phyloP scores from a whole-genome alignment of 2,329 filamentous ascomycete genomes.

The Aspergillus tamarii region DNA sequence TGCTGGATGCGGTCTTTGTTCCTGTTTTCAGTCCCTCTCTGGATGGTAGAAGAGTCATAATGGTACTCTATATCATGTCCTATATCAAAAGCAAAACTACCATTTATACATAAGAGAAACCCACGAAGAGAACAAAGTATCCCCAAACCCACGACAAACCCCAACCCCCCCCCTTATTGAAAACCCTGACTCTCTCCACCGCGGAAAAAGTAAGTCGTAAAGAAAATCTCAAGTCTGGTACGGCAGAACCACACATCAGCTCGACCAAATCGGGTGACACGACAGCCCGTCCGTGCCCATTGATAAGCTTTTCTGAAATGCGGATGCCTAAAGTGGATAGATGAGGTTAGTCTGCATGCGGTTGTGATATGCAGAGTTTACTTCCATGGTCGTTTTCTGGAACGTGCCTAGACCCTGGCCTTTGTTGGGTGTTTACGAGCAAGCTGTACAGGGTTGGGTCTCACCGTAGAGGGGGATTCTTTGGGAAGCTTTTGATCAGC shows the following conservation, averaged over 20 bases:
- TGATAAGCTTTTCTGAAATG: neutral
- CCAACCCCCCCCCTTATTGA: neutral
- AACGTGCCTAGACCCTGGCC: neutral
- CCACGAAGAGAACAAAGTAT: neutral
- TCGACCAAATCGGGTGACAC: neutral
- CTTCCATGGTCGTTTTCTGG: neutral
- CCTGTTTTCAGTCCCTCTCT: too few relatives aligned
- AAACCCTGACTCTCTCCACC: neutral
- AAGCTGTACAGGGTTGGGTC: neutral
- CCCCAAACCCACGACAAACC: neutral
- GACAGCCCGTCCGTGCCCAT: neutral
- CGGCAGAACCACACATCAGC: neutral
- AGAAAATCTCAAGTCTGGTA: neutral
- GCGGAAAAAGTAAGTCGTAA: neutral
- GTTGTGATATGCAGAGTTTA: neutral
- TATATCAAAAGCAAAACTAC: neutral
- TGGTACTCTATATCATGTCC: too few relatives aligned
- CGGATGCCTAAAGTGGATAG: neutral
- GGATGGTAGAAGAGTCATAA: too few relatives aligned
- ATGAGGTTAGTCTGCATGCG: neutral
- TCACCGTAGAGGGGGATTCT: neutral
- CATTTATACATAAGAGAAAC: neutral
- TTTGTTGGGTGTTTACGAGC: neutral
- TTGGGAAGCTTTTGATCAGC: neutral
- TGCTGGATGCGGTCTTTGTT: neutral